phyloP scores from a whole-genome alignment of 805 yeast genomes.

The Yarrowia divulgata region DNA sequence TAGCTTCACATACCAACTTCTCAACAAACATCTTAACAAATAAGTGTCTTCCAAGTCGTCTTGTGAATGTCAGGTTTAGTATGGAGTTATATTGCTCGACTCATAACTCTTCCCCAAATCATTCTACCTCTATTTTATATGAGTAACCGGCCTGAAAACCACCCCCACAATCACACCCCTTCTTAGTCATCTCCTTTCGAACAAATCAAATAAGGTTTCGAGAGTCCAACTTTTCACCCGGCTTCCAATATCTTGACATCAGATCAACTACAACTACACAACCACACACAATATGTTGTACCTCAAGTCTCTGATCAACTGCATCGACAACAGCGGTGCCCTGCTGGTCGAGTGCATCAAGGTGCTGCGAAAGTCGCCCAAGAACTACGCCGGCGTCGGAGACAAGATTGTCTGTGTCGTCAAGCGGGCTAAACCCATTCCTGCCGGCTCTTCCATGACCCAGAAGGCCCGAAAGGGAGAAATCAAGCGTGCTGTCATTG shows the following conservation, averaged over 20 bases:
- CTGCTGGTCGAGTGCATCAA: slow-evolving; percentile 94
- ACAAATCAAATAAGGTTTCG: not conserved
- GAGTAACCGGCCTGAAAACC: too few species aligned
- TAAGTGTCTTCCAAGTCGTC: too few species aligned
- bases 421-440: slow-evolving; percentile 83
- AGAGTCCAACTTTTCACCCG: slow-evolving; percentile 7
- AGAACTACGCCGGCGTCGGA: slow-evolving; percentile 73
- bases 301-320: slow-evolving; percentile 84
- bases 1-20: too few species aligned
- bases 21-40: too few species aligned
- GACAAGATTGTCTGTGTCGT: slow-evolving; percentile 95
- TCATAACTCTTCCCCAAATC: too few species aligned
- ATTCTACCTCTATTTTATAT: too few species aligned
- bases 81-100: too few species aligned
- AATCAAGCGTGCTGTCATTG: slow-evolving; percentile 93
- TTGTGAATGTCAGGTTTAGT: too few species aligned
- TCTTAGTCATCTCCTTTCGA: not conserved
- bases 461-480: slow-evolving; percentile 90
- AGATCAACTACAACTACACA: not conserved
- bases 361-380: slow-evolving; percentile 87
- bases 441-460: slow-evolving; percentile 73
- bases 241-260: not conserved
- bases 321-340: slow-evolving; percentile 96
- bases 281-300: slow-evolving; percentile 67
- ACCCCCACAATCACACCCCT: not conserved